Evolutionary conservation across 192 early-diverging fungal species (phyloP).

Genomic region (Phlyctochytrium arcticum): DNA sequence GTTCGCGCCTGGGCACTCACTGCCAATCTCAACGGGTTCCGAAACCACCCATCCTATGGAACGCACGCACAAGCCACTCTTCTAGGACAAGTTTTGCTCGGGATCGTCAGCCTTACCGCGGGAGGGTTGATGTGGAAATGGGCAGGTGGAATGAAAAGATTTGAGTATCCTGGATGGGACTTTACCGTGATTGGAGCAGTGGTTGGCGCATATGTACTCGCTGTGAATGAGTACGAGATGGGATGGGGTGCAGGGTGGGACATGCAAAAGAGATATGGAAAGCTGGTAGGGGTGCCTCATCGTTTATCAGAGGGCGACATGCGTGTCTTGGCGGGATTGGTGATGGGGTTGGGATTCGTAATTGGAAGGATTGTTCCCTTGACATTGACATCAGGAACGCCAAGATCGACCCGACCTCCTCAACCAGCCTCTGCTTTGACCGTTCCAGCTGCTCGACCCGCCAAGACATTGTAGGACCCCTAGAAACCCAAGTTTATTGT

Average conservation of each 20-base stretch:
- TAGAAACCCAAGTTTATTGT: too few species aligned
- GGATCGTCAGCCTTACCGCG: slow-evolving; percentile 27
- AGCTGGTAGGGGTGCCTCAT: neutral
- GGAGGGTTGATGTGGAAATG: slow-evolving; percentile 32
- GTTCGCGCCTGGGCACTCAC: slow-evolving; percentile 23
- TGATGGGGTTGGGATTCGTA: neutral
- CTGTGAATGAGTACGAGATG: neutral
- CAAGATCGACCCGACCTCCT: too few species aligned
- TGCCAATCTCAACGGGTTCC: slow-evolving; percentile 7
- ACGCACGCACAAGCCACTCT: neutral
- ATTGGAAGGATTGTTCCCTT: neutral
- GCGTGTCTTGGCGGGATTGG: neutral
- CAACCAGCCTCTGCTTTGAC: too few species aligned
- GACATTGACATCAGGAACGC: too few species aligned
- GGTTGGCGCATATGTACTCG: slow-evolving; percentile 13
- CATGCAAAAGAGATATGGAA: too few species aligned
- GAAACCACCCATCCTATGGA: slow-evolving; percentile 1
- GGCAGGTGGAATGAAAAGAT: neutral
- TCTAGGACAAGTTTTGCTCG: slow-evolving; percentile 27
- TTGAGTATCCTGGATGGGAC: slow-evolving; percentile 31
- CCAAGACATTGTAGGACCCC: too few species aligned
- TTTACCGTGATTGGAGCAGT: slow-evolving; percentile 22
- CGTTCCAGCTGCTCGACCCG: too few species aligned
- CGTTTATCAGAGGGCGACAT: neutral
- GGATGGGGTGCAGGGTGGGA: too few species aligned